Evolutionary conservation across 331 rosid genomes (phyloP), one percentile per base, ranked within the genome.

Genomic region (Saraca asoca): DNA sequence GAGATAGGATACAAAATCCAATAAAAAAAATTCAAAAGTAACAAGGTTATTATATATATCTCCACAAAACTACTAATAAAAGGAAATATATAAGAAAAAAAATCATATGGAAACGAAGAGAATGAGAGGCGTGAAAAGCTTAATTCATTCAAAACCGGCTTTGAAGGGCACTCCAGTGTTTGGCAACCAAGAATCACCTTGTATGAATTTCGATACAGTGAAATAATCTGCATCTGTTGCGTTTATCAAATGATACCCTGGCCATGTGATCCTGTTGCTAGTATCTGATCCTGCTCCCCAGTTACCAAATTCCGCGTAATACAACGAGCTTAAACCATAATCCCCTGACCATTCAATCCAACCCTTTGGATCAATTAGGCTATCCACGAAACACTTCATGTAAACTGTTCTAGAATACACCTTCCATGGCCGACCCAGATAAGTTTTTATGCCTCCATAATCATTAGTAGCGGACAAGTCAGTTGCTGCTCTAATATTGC

Each of bases 261-360:
- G 51, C 85, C 82, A 77, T 19, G 70, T 53, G 56, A 69, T 79
- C 65, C 83, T 73, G 12, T 69, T 37, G 51, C 57, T 73, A n/a
- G 56, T 58, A 39, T 63, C 38, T 6, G 79, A 69, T 29, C 74
- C 83, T 12, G 69, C 46, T 7, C 79, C 83, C 77, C 77, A 69
- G 34, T 79, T 79, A 52, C 15, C 69, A 66, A 8, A 74, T 42
- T 82, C 86, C 0, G 76, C 83, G 58, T 78, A 82, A 70, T 71
- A 82, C 71, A 74, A 12, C 0, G 86, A 78, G 9, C 51, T 75
- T 7, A 74, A 51, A 17, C 15, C 58, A 59, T 18, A 70, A 48
- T 58, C 49, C 13, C 75, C 68, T 0, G 19, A 37, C 68, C 68
- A 50, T 70, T 58, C 61, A 8, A 18, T 13, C 75, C 75, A 70